Evolutionary conservation across 805 yeast species (phyloP).

Genomic region (Wickerhamomyces bovis): DNA sequence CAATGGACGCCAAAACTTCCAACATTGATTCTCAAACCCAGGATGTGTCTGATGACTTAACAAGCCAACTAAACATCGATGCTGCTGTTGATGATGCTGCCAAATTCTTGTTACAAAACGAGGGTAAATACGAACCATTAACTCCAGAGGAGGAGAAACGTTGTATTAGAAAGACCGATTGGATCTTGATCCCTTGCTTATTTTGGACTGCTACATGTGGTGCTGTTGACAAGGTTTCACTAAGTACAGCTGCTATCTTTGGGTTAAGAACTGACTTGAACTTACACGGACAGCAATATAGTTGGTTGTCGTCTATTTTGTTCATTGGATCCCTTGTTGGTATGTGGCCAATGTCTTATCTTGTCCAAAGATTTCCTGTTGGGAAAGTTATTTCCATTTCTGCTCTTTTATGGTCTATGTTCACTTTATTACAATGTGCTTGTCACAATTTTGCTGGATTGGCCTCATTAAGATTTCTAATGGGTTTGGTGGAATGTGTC

Average conservation of each 20-base stretch:
- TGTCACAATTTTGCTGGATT: constrained; percentile 33
- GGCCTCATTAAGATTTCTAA: constrained; percentile 36
- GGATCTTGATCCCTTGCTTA: constrained; percentile 31
- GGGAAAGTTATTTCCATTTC: constrained; percentile 20
- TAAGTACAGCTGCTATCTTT: constrained; percentile 40
- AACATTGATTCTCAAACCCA: constrained; percentile 1
- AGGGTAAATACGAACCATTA: constrained; percentile 20
- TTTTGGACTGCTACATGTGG: constrained; percentile 31
- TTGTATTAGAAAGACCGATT: constrained; percentile 33
- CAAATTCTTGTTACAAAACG: constrained; percentile 17
- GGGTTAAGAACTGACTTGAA: constrained; percentile 35
- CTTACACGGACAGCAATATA: constrained; percentile 34
- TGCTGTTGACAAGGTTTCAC: constrained; percentile 39
- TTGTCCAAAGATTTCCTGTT: constrained; percentile 22
- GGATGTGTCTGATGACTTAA: background rate
- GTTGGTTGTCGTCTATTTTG: constrained; percentile 36
- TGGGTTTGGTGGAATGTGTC: constrained; percentile 38
- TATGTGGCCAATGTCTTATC: constrained; percentile 31
- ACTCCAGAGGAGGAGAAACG: constrained; percentile 26
- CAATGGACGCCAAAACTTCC: background rate
- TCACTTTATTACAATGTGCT: constrained; percentile 26
- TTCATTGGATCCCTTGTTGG: constrained; percentile 37
- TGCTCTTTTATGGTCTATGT: constrained; percentile 19
- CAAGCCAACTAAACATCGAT: background rate
- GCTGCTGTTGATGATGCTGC: constrained; percentile 23